Conservation (phyloP, 306 rosid species). For the Ceratonia siliqua region DNA sequence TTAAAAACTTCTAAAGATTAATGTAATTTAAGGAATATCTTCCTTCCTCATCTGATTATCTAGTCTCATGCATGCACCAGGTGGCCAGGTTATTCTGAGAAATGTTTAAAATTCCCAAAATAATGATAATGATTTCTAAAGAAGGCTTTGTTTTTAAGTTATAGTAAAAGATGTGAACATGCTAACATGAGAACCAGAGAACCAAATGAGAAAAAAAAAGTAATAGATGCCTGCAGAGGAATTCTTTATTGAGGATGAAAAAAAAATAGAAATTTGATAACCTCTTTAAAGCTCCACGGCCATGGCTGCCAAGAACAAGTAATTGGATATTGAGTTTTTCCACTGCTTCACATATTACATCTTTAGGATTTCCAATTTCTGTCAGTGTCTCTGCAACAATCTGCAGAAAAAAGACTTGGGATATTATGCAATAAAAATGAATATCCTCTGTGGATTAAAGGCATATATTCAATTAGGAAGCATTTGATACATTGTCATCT, state of each 20-base stretch:
- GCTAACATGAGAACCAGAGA: background rate
- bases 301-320: conserved; percentile 50
- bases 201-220: background rate
- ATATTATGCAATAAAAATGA: background rate
- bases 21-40: too few species aligned
- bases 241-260: too few species aligned
- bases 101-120: too few species aligned
- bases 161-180: too few species aligned
- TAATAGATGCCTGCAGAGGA: background rate
- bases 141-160: too few species aligned
- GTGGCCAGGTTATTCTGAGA: too few species aligned
- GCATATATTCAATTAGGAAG: too few species aligned
- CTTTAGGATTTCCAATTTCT: conserved; percentile 45
- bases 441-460: background rate
- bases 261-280: background rate
- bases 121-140: too few species aligned
- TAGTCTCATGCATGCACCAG: too few species aligned
- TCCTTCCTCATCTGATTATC: too few species aligned
- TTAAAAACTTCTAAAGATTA: too few species aligned
- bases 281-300: conserved; percentile 43
- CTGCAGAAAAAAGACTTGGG: conserved; percentile 28
- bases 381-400: conserved; percentile 34
- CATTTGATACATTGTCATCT: too few species aligned
- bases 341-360: conserved; percentile 44
- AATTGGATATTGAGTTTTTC: conserved; percentile 36